phyloP scores from a whole-genome alignment of 805 yeast genomes.

The Suhomyces vadensis region DNA sequence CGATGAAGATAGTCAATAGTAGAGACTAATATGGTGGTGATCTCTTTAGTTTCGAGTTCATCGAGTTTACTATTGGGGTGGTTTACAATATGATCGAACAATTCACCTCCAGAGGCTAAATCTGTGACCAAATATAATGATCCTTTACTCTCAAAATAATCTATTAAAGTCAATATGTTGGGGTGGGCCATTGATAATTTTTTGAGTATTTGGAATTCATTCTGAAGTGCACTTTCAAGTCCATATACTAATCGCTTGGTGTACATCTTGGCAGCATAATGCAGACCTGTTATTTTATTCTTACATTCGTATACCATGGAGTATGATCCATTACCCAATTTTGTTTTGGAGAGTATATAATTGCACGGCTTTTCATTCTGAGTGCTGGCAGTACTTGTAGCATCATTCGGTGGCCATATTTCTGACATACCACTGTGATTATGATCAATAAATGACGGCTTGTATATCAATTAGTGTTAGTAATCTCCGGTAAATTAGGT shows the following conservation, averaged over 20 bases:
- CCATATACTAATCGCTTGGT: constrained; percentile 52
- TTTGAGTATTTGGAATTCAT: constrained; percentile 60
- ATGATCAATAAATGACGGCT: no score
- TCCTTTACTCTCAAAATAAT: constrained; percentile 68
- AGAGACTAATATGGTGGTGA: constrained; percentile 50
- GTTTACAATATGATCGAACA: constrained; percentile 57
- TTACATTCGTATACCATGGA: constrained; percentile 53
- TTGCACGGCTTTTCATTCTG: constrained; percentile 26
- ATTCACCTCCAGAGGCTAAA: constrained; percentile 66
- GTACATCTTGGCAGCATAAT: constrained; percentile 56
- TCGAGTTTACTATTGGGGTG: constrained; percentile 38
- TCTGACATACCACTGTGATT: background rate
- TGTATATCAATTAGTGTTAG: no score
- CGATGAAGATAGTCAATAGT: constrained; percentile 60
- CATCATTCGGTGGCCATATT: constrained; percentile 26
- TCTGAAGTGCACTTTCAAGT: constrained; percentile 52
- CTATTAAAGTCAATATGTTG: constrained; percentile 61
- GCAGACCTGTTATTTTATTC: constrained; percentile 38
- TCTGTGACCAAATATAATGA: constrained; percentile 61
- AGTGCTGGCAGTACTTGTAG: constrained; percentile 17
- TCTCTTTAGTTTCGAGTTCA: constrained; percentile 50
- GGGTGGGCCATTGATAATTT: constrained; percentile 51
- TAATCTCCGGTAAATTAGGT: no score
- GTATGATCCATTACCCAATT: constrained; percentile 45
- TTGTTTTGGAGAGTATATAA: constrained; percentile 30